Evolutionary conservation across 2,329 filamentous ascomycete species (phyloP), one percentile per base, ranked within the genome.

Genomic region (Mariannaea elegans): DNA sequence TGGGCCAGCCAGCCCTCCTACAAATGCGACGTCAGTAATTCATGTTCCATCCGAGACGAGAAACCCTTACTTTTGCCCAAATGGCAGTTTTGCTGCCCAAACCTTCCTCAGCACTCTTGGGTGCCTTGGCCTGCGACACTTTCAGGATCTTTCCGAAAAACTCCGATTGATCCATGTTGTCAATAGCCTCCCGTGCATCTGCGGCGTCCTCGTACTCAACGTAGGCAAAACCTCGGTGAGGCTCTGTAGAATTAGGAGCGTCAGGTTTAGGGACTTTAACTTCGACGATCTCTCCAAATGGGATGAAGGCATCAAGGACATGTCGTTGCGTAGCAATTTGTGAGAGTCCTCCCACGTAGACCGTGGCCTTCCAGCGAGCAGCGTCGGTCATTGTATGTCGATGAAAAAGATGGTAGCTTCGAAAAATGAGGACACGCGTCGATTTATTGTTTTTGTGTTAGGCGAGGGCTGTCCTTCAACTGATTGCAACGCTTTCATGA

Each of bases 161-260:
- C 79, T 98, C 94, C 61, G 94, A 91, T 75, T 97, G 93, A 74
- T 99, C 93, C 94, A 99, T 98, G 75, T 99, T 99, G 82, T 98
- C 93, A 75, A 99, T 97, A 49, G 95, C 95, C 78, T 98, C 94
- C 72, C 89, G 89, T 24, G 94, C 94, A 77, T 99, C 95, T 57
- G 90, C 87, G 12, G 88, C 84, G 57, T 93, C 86, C 71, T 97
- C 93, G 72, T 92, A 99, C 73, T 99, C 95, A 49, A 99, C 92
- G 75, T 99, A 98, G 59, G 94, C 95, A 76, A 98, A 99, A 1
- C 96, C 95, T 51, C 94, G 85, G 76, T 99, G 95, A 27, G 88
- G 81, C 38, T 96, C 92, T 46, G 85, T 87, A 7, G 90, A 87
- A 63, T 92, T 93, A 65, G 90, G 90, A 63, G 89, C 82, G 73